A percentile compares a stretch with the other conserved stretches of the same genome.
phyloP scores from a whole-genome alignment of 768 basidiomycete species.

The Phlebiopsis gigantea region DNA sequence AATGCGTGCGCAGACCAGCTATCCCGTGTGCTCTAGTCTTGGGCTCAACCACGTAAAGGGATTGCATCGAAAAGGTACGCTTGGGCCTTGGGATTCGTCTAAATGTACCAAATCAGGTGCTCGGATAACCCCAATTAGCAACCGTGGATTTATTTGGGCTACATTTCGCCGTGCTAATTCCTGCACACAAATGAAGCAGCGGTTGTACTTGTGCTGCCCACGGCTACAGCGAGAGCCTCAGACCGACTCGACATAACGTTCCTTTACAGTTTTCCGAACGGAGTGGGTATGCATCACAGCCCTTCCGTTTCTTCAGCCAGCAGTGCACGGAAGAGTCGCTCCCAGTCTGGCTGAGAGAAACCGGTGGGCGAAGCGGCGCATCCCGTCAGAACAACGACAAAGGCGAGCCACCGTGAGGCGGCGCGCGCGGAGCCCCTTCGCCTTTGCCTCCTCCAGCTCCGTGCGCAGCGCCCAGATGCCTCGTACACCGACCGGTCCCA shows the following conservation, averaged over 20 bases:
- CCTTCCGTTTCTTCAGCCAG: slow-evolving; percentile 10
- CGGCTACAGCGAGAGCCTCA: too few species aligned
- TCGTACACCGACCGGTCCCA: slow-evolving; percentile 11
- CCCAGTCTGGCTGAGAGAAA: slow-evolving; percentile 6
- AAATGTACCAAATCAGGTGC: too few species aligned
- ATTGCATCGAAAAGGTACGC: too few species aligned
- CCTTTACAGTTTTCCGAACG: not conserved
- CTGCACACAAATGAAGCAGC: too few species aligned
- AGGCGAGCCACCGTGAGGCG: not conserved
- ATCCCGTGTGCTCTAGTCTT: too few species aligned
- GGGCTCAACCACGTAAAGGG: too few species aligned
- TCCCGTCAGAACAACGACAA: not conserved
- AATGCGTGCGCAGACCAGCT: too few species aligned
- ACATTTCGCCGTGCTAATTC: too few species aligned
- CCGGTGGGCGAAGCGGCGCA: not conserved
- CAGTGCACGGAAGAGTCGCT: not conserved
- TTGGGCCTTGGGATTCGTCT: too few species aligned
- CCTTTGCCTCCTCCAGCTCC: slow-evolving; percentile 7
- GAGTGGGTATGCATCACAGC: not conserved
- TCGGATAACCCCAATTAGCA: too few species aligned
- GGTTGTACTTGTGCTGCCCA: too few species aligned
- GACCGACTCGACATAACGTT: not conserved
- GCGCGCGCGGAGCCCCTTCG: not conserved
- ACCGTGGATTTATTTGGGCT: too few species aligned
- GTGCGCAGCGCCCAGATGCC: slow-evolving; percentile 8